Percentiles rank a stretch among this genome's conserved stretches.
These are phyloP conservation scores for Macadamia integrifolia DNA, from an alignment of 164 flowering plant genomes.

Conservation along the genomic window DNA sequence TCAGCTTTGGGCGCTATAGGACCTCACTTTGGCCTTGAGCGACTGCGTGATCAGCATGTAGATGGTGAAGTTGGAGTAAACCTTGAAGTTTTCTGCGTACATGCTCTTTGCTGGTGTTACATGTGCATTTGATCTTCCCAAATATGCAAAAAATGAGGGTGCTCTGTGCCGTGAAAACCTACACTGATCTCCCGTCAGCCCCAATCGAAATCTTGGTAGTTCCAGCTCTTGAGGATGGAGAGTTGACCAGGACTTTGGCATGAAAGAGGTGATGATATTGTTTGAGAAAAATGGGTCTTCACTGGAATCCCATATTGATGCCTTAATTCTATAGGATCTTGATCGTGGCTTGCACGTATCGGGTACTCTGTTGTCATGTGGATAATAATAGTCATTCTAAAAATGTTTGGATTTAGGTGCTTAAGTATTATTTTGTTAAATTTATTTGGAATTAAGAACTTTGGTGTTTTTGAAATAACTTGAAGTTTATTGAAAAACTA, in stretches of 20 bases:
- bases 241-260: slow-evolving; percentile 45
- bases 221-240: slow-evolving; percentile 39
- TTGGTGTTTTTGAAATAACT: too few species aligned
- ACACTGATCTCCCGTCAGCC: slow-evolving; percentile 46
- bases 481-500: too few species aligned
- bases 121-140: slow-evolving; percentile 25
- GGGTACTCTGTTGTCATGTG: too few species aligned
- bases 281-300: slow-evolving; percentile 28
- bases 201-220: slow-evolving; percentile 54
- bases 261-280: slow-evolving; percentile 47
- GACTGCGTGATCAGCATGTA: slow-evolving; percentile 81
- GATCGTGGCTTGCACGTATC: too few species aligned
- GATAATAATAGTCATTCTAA: too few species aligned
- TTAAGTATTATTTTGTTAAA: too few species aligned
- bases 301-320: too few species aligned
- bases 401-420: too few species aligned
- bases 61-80: slow-evolving; percentile 45
- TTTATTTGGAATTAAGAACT: too few species aligned
- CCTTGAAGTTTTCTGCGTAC: slow-evolving; percentile 39
- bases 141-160: slow-evolving; percentile 56
- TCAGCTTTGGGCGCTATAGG: slow-evolving; percentile 74
- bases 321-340: too few species aligned
- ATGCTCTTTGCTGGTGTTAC: slow-evolving; percentile 66
- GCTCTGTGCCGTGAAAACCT: slow-evolving; percentile 67
- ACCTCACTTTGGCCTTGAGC: slow-evolving; percentile 63